Conservation (phyloP, 2,329 filamentous ascomycete genomes). For the Setomelanomma holmii region DNA sequence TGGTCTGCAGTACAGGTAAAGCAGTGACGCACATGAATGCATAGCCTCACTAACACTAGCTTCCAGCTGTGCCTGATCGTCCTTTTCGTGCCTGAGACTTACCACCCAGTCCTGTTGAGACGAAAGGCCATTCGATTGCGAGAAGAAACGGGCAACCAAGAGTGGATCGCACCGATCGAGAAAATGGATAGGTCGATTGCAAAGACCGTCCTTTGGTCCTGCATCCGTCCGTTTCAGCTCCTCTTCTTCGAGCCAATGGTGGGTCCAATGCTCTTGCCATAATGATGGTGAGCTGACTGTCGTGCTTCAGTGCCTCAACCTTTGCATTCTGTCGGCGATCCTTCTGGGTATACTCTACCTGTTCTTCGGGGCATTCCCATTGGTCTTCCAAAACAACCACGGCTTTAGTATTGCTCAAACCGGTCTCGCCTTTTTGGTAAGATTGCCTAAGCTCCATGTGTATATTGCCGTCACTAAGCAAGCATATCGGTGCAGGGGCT, state of each 20-base stretch:
- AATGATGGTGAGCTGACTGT: constrained; percentile 34
- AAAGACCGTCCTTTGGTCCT: constrained; percentile 58
- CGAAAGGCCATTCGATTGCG: constrained; percentile 74
- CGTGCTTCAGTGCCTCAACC: constrained; percentile 64
- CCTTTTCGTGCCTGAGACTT: constrained; percentile 85
- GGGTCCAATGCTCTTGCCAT: constrained; percentile 10
- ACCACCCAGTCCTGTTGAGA: constrained; percentile 74
- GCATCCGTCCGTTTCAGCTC: constrained; percentile 76
- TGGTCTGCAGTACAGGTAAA: constrained; percentile 67
- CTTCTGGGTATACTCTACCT: constrained; percentile 88
- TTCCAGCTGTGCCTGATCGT: constrained; percentile 68
- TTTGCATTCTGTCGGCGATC: constrained; percentile 83
- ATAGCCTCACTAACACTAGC: constrained; percentile 21
- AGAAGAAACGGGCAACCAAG: constrained; percentile 76
- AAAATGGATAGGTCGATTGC: constrained; percentile 71
- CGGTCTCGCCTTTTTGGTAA: constrained; percentile 74
- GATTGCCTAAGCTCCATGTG: neutral
- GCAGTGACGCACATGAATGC: constrained; percentile 22
- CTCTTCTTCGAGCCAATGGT: constrained; percentile 82
- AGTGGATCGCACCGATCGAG: constrained; percentile 81
- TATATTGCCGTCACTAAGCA: neutral
- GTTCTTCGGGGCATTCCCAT: constrained; percentile 86
- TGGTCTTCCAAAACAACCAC: constrained; percentile 78
- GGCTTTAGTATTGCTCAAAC: constrained; percentile 80
- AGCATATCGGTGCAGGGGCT: constrained; percentile 39